phyloP scores from a whole-genome alignment of 768 basidiomycete genomes.

The Kwoniella dejecticola region DNA sequence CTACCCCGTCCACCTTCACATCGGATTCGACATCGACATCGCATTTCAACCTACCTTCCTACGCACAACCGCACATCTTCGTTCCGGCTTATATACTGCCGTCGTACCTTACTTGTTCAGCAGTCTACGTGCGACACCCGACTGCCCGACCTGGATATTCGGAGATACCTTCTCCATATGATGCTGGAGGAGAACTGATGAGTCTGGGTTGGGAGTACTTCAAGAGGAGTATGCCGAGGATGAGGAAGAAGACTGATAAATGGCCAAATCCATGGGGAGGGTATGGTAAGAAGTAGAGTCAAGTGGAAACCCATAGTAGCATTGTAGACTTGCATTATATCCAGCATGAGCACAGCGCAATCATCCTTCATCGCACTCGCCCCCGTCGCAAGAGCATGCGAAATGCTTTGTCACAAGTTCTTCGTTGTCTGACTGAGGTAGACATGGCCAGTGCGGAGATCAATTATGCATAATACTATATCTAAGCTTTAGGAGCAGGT shows the following conservation, averaged over 20 bases:
- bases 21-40: constrained; percentile 9
- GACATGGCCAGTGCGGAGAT: too few relatives aligned
- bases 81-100: constrained; percentile 87
- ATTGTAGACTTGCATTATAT: constrained; percentile 4
- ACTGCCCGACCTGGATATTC: constrained; percentile 89
- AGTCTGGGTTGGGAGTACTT: constrained; percentile 96
- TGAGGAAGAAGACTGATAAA: constrained; percentile 35
- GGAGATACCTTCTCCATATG: constrained; percentile 93
- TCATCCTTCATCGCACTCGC: neutral
- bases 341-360: constrained; percentile 4
- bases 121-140: constrained; percentile 90
- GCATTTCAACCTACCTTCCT: constrained; percentile 81
- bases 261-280: constrained; percentile 38
- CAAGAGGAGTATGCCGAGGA: constrained; percentile 42
- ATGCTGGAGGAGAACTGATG: constrained; percentile 90
- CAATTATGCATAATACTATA: constrained; percentile 3
- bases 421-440: too few relatives aligned
- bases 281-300: constrained; percentile 21
- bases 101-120: constrained; percentile 84
- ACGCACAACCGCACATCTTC: constrained; percentile 87
- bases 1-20: constrained; percentile 45
- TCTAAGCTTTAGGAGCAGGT: constrained; percentile 24
- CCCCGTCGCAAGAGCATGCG: neutral
- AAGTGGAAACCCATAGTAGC: too few relatives aligned
- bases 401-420: too few relatives aligned